Conservation (phyloP, 2,329 filamentous ascomycete genomes). For the Beauveria pseudobassiana region DNA sequence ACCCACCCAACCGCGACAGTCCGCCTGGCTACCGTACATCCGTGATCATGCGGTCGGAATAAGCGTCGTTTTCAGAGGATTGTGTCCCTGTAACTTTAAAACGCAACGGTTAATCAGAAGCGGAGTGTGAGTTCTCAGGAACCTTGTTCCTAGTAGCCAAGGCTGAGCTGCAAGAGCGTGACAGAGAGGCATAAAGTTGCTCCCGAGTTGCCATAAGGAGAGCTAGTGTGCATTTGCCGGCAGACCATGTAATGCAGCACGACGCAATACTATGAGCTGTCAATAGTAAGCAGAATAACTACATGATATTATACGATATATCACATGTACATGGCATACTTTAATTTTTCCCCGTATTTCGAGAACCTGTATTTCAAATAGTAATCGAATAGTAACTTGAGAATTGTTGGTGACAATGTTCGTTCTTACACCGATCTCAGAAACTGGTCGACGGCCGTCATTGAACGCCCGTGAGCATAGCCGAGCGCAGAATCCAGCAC, state of each 20-base stretch:
- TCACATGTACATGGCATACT: no score
- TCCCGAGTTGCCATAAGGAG: neutral
- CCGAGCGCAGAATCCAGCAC: neutral
- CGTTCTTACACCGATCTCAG: neutral
- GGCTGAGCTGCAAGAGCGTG: neutral
- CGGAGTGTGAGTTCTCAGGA: neutral
- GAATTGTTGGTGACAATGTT: neutral
- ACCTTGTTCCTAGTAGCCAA: neutral
- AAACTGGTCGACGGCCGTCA: neutral
- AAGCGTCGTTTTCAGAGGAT: neutral
- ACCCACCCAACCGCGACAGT: neutral
- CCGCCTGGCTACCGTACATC: neutral
- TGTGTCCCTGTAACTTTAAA: neutral
- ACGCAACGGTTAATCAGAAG: no score
- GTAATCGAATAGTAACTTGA: neutral
- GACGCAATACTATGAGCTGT: no score
- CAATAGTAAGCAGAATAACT: no score
- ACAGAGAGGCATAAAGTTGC: neutral
- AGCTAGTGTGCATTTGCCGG: neutral
- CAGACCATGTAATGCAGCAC: no score
- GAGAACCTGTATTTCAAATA: no score
- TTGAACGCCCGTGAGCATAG: neutral
- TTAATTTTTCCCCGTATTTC: no score
- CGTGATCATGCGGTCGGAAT: neutral
- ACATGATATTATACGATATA: no score